Conservation (phyloP, 1,284 basidiomycete species). For the Entoloma clypeatum region DNA sequence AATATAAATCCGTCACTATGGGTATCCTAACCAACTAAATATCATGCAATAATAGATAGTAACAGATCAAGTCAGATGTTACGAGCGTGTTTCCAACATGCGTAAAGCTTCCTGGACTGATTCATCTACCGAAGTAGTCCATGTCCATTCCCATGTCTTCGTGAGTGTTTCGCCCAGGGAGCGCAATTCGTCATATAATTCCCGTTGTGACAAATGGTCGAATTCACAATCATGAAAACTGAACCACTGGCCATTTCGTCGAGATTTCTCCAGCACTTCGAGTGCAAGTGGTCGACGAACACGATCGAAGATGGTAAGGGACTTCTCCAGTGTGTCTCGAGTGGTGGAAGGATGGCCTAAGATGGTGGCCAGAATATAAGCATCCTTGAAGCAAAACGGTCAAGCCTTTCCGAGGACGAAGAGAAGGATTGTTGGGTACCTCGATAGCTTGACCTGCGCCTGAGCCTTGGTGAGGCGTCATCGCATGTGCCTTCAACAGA, state of each 20-base stretch:
- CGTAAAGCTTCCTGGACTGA: constrained; percentile 33
- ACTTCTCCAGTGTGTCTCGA: constrained; percentile 32
- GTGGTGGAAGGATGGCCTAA: constrained; percentile 43
- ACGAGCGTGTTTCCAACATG: constrained; percentile 23
- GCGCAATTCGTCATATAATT: constrained; percentile 29
- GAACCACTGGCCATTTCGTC: constrained; percentile 42
- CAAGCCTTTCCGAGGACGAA: not conserved
- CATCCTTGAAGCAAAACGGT: constrained; percentile 37
- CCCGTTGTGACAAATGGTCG: constrained; percentile 25
- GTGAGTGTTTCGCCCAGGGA: constrained; percentile 33
- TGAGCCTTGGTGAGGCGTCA: constrained; percentile 46
- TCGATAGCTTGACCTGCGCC: constrained; percentile 56
- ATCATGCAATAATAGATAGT: no score
- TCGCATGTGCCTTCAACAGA: constrained; percentile 44
- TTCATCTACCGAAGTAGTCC: constrained; percentile 17
- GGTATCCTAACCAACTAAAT: no score
- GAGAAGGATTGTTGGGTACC: constrained; percentile 25
- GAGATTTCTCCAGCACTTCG: constrained; percentile 39
- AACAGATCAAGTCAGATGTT: not conserved
- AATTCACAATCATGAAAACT: constrained; percentile 34
- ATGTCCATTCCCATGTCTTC: constrained; percentile 43
- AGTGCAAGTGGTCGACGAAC: constrained; percentile 44
- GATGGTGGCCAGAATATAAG: constrained; percentile 45
- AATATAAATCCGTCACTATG: no score
- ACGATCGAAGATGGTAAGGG: constrained; percentile 42